Evolutionary conservation across 1,139 yeast species (phyloP).

Genomic region (Geotrichum citri-aurantii): DNA sequence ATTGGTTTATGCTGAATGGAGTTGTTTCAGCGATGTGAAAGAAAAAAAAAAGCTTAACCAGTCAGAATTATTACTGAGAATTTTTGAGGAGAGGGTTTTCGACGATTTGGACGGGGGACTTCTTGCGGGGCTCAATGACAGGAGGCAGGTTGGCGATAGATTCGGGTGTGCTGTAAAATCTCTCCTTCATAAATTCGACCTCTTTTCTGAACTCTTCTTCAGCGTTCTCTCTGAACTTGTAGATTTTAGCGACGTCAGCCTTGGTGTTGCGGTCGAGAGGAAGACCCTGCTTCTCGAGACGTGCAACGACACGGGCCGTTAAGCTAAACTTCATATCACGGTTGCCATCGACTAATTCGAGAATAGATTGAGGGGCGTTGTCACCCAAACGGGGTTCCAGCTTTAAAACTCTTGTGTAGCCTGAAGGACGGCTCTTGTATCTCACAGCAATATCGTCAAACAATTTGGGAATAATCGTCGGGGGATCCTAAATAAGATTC

Average conservation of each 20-base stretch:
- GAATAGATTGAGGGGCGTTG: constrained; percentile 81
- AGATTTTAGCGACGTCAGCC: constrained; percentile 51
- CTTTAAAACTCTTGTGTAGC: constrained; percentile 79
- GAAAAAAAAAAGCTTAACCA: neutral
- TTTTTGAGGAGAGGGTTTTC: constrained; percentile 11
- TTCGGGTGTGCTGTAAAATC: constrained; percentile 42
- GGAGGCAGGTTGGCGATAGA: constrained; percentile 20
- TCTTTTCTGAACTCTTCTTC: constrained; percentile 50
- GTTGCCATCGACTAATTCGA: constrained; percentile 80
- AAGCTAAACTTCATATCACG: constrained; percentile 73
- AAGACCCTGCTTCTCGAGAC: constrained; percentile 61
- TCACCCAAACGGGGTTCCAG: constrained; percentile 87
- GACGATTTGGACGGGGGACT: constrained; percentile 13
- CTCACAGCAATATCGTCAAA: constrained; percentile 59
- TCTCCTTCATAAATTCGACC: constrained; percentile 58
- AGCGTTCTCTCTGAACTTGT: constrained; percentile 46
- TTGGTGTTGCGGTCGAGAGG: constrained; percentile 57
- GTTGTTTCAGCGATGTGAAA: neutral
- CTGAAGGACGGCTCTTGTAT: constrained; percentile 61
- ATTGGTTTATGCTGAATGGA: neutral
- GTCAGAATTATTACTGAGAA: neutral
- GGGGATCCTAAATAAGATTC: constrained; percentile 39
- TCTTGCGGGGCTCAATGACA: constrained; percentile 10
- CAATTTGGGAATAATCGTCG: constrained; percentile 51
- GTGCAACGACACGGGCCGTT: constrained; percentile 74